Conservation (phyloP, 2,329 filamentous ascomycete species). For the Alternaria novae-zelandiae region DNA sequence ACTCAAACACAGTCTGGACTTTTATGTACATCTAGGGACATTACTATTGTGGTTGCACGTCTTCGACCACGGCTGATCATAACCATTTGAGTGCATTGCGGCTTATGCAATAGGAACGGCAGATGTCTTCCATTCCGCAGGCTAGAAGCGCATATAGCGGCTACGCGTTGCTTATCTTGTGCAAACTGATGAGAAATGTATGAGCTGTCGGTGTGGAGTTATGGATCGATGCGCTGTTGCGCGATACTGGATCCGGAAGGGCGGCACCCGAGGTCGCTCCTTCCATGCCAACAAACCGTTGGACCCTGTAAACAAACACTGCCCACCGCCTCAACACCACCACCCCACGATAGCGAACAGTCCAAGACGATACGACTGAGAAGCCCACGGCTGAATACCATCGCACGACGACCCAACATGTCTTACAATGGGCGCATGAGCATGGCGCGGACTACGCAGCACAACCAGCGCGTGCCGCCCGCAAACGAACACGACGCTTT, state of each 20-base stretch:
- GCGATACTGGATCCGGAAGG: slow-evolving; percentile 9
- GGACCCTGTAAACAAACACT: slow-evolving; percentile 14
- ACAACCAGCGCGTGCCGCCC: slow-evolving; percentile 49
- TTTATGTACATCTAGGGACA: not conserved
- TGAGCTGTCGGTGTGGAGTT: slow-evolving; percentile 5
- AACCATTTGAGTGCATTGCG: not conserved
- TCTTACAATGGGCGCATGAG: slow-evolving; percentile 60
- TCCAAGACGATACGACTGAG: not conserved
- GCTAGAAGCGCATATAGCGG: slow-evolving; percentile 1
- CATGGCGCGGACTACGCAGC: slow-evolving; percentile 51
- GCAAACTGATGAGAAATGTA: not conserved
- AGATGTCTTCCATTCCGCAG: not conserved
- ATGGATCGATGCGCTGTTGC: slow-evolving; percentile 13
- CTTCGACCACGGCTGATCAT: not conserved
- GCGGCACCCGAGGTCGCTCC: slow-evolving; percentile 3
- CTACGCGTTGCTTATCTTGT: not conserved
- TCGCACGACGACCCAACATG: slow-evolving; percentile 40
- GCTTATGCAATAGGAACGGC: not conserved
- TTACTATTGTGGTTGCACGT: not conserved
- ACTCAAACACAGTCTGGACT: not conserved
- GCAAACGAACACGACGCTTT: slow-evolving; percentile 57
- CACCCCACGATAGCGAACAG: slow-evolving; percentile 6
- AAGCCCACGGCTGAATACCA: not conserved
- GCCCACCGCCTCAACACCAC: slow-evolving; percentile 7
- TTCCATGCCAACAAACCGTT: slow-evolving; percentile 15